Evolutionary conservation across 2,329 filamentous ascomycete species (phyloP).

Genomic region (Aureobasidium melanogenum): DNA sequence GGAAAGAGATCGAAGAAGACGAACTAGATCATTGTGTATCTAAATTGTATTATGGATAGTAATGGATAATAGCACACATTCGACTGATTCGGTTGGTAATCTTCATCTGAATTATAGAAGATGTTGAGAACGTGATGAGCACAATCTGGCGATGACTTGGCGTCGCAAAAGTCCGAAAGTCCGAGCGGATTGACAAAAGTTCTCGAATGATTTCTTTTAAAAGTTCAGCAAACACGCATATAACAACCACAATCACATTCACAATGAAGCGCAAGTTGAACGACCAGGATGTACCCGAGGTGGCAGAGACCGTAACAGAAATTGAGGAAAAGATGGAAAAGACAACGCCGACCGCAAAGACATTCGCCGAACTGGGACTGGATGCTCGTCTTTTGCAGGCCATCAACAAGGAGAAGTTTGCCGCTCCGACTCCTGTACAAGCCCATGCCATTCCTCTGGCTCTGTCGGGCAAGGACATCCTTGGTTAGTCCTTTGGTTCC

Average conservation of each 20-base stretch:
- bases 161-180: slow-evolving; percentile 8
- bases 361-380: slow-evolving; percentile 70
- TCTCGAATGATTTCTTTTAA: slow-evolving; percentile 1
- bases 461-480: slow-evolving; percentile 77
- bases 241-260: background rate
- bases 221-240: background rate
- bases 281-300: slow-evolving; percentile 38
- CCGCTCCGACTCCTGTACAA: slow-evolving; percentile 82
- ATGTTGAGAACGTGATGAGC: too few relatives aligned
- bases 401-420: slow-evolving; percentile 73
- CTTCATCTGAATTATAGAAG: too few relatives aligned
- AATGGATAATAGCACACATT: too few relatives aligned
- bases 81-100: too few relatives aligned
- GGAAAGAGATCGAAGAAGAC: slow-evolving; percentile 3
- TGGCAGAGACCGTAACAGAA: slow-evolving; percentile 16
- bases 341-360: slow-evolving; percentile 23
- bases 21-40: background rate
- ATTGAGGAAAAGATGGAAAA: slow-evolving; percentile 4
- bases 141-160: background rate
- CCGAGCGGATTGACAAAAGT: slow-evolving; percentile 6
- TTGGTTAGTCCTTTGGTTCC: slow-evolving; percentile 38
- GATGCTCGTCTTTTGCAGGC: slow-evolving; percentile 81
- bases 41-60: background rate
- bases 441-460: slow-evolving; percentile 79
- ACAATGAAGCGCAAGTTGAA: slow-evolving; percentile 43